phyloP scores from a whole-genome alignment of 2,329 filamentous ascomycete genomes.

The Cladosporium sp. region DNA sequence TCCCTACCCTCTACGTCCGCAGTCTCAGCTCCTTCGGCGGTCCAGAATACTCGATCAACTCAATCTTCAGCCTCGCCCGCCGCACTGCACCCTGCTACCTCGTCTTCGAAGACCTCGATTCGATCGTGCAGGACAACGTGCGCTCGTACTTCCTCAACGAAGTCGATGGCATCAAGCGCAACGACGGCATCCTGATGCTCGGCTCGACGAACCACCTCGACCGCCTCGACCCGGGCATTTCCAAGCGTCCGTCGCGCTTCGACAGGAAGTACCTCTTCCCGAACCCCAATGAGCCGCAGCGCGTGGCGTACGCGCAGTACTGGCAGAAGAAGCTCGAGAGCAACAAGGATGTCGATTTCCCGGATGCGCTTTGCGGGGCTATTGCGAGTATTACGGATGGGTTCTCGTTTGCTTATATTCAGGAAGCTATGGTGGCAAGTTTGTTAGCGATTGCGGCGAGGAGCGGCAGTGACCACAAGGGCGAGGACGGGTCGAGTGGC shows the following conservation, averaged over 20 bases:
- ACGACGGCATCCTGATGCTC: slow-evolving; percentile 69
- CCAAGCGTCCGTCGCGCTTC: slow-evolving; percentile 65
- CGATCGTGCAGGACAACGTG: slow-evolving; percentile 60
- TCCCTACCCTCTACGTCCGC: slow-evolving; percentile 65
- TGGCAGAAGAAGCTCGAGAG: slow-evolving; percentile 61
- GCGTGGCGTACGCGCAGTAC: slow-evolving; percentile 61
- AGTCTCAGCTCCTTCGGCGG: slow-evolving; percentile 50
- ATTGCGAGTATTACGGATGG: slow-evolving; percentile 62
- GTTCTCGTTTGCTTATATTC: slow-evolving; percentile 71
- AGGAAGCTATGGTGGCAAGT: slow-evolving; percentile 67
- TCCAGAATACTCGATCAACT: slow-evolving; percentile 56
- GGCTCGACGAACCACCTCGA: slow-evolving; percentile 54
- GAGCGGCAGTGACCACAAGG: slow-evolving; percentile 23
- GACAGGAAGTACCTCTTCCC: slow-evolving; percentile 68
- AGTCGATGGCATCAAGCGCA: slow-evolving; percentile 67
- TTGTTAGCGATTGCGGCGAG: slow-evolving; percentile 58
- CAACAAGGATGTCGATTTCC: slow-evolving; percentile 62
- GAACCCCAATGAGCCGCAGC: slow-evolving; percentile 55
- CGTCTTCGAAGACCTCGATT: slow-evolving; percentile 72
- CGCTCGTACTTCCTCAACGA: slow-evolving; percentile 72
- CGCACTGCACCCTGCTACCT: slow-evolving; percentile 66
- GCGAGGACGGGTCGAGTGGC: not conserved
- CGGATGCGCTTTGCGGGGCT: slow-evolving; percentile 56
- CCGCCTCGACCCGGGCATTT: slow-evolving; percentile 62
- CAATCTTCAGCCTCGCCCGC: slow-evolving; percentile 61